Base-by-base conservation (phyloP, 2,329 filamentous ascomycete species). In the Fusarium nygamai region DNA sequence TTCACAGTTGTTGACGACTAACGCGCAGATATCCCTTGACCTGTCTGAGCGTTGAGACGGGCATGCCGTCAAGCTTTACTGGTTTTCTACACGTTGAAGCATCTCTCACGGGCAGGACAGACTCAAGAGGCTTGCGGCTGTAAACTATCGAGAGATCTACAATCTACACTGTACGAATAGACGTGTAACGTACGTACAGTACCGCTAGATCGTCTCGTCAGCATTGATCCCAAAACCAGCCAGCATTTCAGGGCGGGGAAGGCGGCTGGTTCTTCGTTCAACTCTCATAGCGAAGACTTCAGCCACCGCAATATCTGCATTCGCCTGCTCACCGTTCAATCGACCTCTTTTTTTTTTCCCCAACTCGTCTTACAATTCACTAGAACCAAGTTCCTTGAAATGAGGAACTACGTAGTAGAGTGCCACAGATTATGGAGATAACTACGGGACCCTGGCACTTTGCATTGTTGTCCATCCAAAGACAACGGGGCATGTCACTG, bases 391-490 rank as follows among this genome's bases (percentile, higher is more conserved):
- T 31, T 53, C 65, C 65, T 57, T 53, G 43, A 54, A 70, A 64
- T 61, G 67, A 59, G 64, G 43, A 61, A 59, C 46, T 47, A 38
- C 36, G 36, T 38, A 38, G 17, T 19, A 71, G 64, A 74, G 71
- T 74, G n/a, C 62, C 61, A 74, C 38, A 64, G 67, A 47, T 56
- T 65, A 74, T 74, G 72, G 68, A 63, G 68, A 66, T 61, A n/a
- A 38, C 44, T 58, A 72, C 64, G 56, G 68, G 61, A 48, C 72
- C 68, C 64, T 69, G 61, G 43, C 64, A 60, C 33, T 48, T 69
- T 61, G 72, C 68, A 69, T 69, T 72, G 54, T 31, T 38, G 50
- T 38, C 50, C 58, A 65, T 54, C 51, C 58, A 71, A 44, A 53
- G 47, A 56, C 61, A 53, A 63, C 67, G 46, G 47, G 50, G 65